Conservation (phyloP, 2,329 filamentous ascomycete species). For the Calonectria honghensis region DNA sequence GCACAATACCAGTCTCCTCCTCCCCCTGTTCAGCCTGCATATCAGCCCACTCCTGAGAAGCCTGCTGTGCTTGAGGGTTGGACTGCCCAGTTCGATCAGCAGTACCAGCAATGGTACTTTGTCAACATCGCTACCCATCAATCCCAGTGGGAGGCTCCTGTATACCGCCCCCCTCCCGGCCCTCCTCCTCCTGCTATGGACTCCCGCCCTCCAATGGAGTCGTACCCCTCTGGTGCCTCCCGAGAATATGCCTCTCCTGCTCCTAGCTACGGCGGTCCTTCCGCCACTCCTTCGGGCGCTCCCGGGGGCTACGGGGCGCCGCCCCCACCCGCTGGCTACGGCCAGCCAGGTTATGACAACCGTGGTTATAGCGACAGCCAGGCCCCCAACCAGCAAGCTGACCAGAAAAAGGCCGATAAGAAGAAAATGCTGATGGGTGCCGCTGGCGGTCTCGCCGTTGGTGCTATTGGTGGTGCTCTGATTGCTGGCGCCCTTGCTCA, state of each 20-base stretch:
- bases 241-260: constrained; percentile 46
- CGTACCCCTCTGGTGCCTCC: constrained; percentile 50
- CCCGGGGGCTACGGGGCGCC: neutral
- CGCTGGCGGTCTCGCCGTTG: constrained; percentile 75
- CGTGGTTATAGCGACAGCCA: constrained; percentile 41
- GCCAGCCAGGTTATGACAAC: constrained; percentile 32
- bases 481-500: constrained; percentile 74
- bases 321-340: constrained; percentile 35
- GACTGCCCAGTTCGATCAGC: constrained; percentile 78
- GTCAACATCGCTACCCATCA: constrained; percentile 76
- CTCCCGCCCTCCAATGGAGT: constrained; percentile 50
- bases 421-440: constrained; percentile 75
- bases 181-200: constrained; percentile 39
- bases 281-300: constrained; percentile 37
- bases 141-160: constrained; percentile 78
- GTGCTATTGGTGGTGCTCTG: constrained; percentile 74
- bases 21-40: constrained; percentile 54
- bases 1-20: constrained; percentile 48
- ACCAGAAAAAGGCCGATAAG: constrained; percentile 66
- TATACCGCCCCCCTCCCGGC: constrained; percentile 43
- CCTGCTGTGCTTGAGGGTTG: constrained; percentile 77
- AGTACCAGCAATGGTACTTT: constrained; percentile 78
- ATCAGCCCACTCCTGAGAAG: constrained; percentile 60
- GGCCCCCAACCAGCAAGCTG: constrained; percentile 33
- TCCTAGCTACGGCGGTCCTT: constrained; percentile 42